Evolutionary conservation across 257 asterid species (phyloP).

Genomic region (Scutellaria barbata): DNA sequence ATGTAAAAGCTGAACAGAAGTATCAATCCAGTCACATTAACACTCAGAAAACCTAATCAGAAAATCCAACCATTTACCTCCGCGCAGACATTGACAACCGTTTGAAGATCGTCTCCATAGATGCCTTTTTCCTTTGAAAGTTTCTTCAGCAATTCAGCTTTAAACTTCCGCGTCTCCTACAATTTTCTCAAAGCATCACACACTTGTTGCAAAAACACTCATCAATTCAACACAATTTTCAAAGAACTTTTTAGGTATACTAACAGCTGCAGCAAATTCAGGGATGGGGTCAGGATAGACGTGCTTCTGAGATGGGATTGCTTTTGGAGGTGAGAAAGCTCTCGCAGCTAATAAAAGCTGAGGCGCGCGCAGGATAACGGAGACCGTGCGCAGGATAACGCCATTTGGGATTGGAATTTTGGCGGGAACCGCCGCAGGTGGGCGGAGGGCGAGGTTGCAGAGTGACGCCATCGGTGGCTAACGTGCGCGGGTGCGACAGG

Average conservation of each 20-base stretch:
- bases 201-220: background rate
- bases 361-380: slow-evolving; percentile 34
- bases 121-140: slow-evolving; percentile 55
- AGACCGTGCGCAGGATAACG: slow-evolving; percentile 24
- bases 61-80: slow-evolving; percentile 31
- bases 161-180: slow-evolving; percentile 68
- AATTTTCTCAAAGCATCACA: background rate
- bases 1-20: background rate
- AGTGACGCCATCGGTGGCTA: slow-evolving; percentile 37
- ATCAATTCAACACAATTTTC: background rate
- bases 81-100: slow-evolving; percentile 55
- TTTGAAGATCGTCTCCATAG: slow-evolving; percentile 56
- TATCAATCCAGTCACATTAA: background rate
- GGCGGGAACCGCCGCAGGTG: slow-evolving; percentile 51
- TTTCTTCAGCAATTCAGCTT: slow-evolving; percentile 52
- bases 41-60: slow-evolving; percentile 17
- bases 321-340: slow-evolving; percentile 30
- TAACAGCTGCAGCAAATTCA: slow-evolving; percentile 64
- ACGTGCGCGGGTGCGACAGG: slow-evolving; percentile 8
- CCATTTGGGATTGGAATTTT: slow-evolving; percentile 25
- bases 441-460: slow-evolving; percentile 35
- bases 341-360: slow-evolving; percentile 16
- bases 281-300: slow-evolving; percentile 69
- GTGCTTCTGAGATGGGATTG: slow-evolving; percentile 47
- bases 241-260: background rate